Conservation (phyloP, 805 yeast species). For the Ogataea nonfermentans region DNA sequence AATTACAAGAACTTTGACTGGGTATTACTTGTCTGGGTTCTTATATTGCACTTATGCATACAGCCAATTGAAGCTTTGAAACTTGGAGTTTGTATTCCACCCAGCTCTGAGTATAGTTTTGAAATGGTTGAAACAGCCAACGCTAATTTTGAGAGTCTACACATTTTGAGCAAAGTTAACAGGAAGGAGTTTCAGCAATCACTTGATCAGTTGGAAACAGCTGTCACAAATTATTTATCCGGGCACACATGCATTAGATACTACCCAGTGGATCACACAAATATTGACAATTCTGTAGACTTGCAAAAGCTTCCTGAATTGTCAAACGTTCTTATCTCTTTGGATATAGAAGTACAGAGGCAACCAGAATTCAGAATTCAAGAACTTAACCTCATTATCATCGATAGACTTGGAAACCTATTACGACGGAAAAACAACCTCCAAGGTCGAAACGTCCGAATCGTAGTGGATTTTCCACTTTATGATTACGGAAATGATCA, state of each 20-base stretch:
- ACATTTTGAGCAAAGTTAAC: constrained; percentile 6
- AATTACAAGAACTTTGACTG: no score
- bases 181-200: constrained; percentile 7
- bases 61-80: constrained; percentile 11
- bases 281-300: constrained; percentile 3
- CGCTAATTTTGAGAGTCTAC: constrained; percentile 12
- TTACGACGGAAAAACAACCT: constrained; percentile 28
- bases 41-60: neutral
- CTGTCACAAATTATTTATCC: constrained; percentile 10
- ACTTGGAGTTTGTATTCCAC: constrained; percentile 30
- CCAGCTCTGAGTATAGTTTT: constrained; percentile 8
- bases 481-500: constrained; percentile 15
- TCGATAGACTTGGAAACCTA: constrained; percentile 29
- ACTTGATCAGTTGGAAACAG: constrained; percentile 11
- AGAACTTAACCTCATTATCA: constrained; percentile 28
- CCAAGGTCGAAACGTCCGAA: constrained; percentile 12
- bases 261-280: constrained; percentile 13
- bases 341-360: constrained; percentile 21
- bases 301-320: neutral
- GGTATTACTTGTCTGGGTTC: no score
- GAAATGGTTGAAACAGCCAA: constrained; percentile 16
- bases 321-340: constrained; percentile 21
- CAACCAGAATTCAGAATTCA: constrained; percentile 22
- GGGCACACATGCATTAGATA: constrained; percentile 23
- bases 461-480: constrained; percentile 27